A percentile compares a stretch with the other conserved stretches of the same genome.
Conservation (phyloP, 2,329 filamentous ascomycete species). For the Thermoascus crustaceus region DNA sequence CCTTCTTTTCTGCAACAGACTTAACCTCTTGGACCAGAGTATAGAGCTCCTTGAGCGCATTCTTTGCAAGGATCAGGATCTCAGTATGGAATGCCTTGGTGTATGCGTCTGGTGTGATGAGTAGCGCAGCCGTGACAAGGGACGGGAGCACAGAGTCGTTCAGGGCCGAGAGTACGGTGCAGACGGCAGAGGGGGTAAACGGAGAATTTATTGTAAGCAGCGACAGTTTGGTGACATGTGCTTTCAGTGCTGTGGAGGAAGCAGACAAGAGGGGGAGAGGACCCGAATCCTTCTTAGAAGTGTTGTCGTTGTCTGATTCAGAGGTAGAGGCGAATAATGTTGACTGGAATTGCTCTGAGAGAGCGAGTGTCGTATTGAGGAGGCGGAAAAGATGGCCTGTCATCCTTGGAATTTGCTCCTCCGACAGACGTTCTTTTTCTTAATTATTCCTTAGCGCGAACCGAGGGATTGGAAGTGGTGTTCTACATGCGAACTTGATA, state of each 20-base stretch:
- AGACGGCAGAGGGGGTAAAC: constrained; percentile 70
- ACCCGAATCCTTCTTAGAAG: constrained; percentile 3
- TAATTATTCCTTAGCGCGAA: too few species aligned
- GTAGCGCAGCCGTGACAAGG: constrained; percentile 61
- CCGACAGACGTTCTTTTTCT: too few species aligned
- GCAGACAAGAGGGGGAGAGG: constrained; percentile 63
- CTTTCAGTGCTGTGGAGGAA: constrained; percentile 63
- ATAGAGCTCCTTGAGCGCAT: constrained; percentile 55
- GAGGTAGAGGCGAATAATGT: constrained; percentile 23
- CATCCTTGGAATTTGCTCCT: constrained; percentile 23
- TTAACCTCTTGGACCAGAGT: constrained; percentile 53
- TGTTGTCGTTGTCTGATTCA: constrained; percentile 4
- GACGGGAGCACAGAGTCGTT: constrained; percentile 64
- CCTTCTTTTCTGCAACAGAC: constrained; percentile 37
- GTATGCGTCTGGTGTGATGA: constrained; percentile 55
- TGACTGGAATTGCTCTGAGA: constrained; percentile 33
- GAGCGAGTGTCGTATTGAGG: constrained; percentile 27
- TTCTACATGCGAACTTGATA: too few species aligned
- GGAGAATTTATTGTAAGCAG: constrained; percentile 80
- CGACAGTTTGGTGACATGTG: constrained; percentile 79
- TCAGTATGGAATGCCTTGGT: constrained; percentile 58
- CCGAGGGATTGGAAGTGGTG: too few species aligned
- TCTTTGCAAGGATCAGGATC: constrained; percentile 50
- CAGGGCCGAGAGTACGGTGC: constrained; percentile 63
- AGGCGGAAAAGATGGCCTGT: constrained; percentile 22